Percentiles rank a stretch among this genome's conserved stretches.
These are phyloP conservation scores for Annulohypoxylon maeteangense DNA, from an alignment of 495 filamentous ascomycete genomes.

Conservation along the genomic window DNA sequence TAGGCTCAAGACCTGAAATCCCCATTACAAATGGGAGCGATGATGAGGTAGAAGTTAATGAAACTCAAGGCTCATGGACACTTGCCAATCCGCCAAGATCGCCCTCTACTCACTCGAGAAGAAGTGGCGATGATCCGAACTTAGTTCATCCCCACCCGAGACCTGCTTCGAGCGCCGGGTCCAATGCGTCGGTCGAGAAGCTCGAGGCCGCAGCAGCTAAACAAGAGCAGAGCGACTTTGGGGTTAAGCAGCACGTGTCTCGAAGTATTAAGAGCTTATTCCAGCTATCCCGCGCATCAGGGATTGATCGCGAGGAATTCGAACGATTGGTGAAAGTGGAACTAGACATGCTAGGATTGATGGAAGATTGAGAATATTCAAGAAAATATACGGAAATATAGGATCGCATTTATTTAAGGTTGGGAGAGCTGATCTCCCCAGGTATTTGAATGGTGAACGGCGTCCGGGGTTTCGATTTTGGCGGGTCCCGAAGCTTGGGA, in stretches of 20 bases:
- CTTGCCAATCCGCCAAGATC: constrained; percentile 54
- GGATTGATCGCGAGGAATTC: constrained; percentile 87
- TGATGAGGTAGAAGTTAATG: constrained; percentile 40
- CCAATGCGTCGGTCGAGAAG: constrained; percentile 68
- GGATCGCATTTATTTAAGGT: constrained; percentile 9
- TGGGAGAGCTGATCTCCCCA: constrained; percentile 15
- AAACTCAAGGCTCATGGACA: constrained; percentile 50
- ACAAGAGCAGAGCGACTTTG: constrained; percentile 76
- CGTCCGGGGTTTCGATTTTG: constrained; percentile 25
- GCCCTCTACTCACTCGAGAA: constrained; percentile 48
- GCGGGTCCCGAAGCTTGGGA: constrained; percentile 21
- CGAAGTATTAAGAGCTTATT: constrained; percentile 90
- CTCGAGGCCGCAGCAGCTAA: constrained; percentile 72
- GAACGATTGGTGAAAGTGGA: constrained; percentile 82
- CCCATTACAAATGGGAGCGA: constrained; percentile 36
- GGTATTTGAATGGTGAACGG: constrained; percentile 16
- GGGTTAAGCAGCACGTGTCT: constrained; percentile 88
- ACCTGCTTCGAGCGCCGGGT: constrained; percentile 64
- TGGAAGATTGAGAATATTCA: constrained; percentile 70
- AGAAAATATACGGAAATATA: not conserved
- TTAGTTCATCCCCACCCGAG: constrained; percentile 56
- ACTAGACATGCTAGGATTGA: constrained; percentile 76
- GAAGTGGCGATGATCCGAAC: constrained; percentile 41
- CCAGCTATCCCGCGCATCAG: constrained; percentile 78
- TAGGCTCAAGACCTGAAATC: constrained; percentile 33